Base-by-base conservation (phyloP, 345 rosid genomes). In the Bruguiera parviflora region DNA sequence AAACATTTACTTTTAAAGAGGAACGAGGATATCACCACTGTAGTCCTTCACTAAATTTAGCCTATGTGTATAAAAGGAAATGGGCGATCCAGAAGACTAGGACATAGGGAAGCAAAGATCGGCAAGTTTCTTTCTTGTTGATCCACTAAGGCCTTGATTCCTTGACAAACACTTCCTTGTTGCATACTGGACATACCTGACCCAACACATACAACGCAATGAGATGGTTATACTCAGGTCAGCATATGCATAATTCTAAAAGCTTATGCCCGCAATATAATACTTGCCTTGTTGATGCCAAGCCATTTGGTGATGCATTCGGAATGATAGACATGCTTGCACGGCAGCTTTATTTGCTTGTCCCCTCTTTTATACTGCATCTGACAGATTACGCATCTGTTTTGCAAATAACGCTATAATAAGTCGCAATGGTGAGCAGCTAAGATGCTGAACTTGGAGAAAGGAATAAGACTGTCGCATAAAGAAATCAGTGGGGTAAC, bases 381-480 rank as follows among this genome's bases (percentile, higher is more conserved):
- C 75, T 83, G 90, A 81, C 91, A 88, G 56, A 88, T 80, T 70
- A 88, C 89, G 21, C 94, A 88, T 71, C 94, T 88, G 78, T 68
- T 64, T 69, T 24, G 21, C 60, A 64, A 47, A 68, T 25, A 49
- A 49, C 13, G 67, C 5, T 20, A 27, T 7, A 37, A 43, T 53
- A 21, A 58, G 19, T 47, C 4, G 57, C 33, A 33, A 58, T 13
- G 64, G 8, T 27, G 62, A 51, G 43, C 29, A 19, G 63, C 27
- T 66, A 21, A 56, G 49, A 9, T 13, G 6, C 2, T 10, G 28
- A 24, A 27, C 28, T 56, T 27, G 0, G 25, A 21, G 43, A 35
- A 61, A 27, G 51, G 25, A 24, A 5, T 2, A 43, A 60, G 22
- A 15, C 19, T 24, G 29, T 56, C 2, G 6, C 59, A 56, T 3